phyloP scores from a whole-genome alignment of 2,329 filamentous ascomycete genomes.

The Huntiella bhutanensis region DNA sequence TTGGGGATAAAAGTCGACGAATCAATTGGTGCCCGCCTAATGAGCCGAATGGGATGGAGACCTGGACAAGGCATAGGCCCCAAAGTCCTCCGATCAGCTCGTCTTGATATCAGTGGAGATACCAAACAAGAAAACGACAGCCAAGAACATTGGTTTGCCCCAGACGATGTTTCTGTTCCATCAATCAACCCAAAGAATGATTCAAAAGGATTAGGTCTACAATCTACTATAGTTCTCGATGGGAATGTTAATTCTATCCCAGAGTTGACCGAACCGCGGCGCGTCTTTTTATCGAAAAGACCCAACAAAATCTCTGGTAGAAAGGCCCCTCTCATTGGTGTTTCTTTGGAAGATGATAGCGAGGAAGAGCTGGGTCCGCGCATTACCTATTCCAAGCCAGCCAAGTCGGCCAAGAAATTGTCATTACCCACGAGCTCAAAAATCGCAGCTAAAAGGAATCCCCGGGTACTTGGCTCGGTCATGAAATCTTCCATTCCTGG shows the following conservation, averaged over 20 bases:
- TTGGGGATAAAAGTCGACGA: conserved; percentile 35
- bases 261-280: no score
- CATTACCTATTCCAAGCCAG: conserved; percentile 11
- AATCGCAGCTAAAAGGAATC: conserved; percentile 1
- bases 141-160: conserved; percentile 54
- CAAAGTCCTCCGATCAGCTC: conserved; percentile 57
- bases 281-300: no score
- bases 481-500: background rate
- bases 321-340: conserved; percentile 17
- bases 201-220: conserved; percentile 46
- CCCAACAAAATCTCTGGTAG: no score
- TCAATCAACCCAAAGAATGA: conserved; percentile 42
- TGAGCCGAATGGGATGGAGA: conserved; percentile 90
- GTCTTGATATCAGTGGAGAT: conserved; percentile 28
- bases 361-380: conserved; percentile 22
- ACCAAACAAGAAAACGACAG: background rate
- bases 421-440: background rate
- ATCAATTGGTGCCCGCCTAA: conserved; percentile 67
- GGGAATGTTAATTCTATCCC: no score
- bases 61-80: conserved; percentile 85
- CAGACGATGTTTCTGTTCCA: conserved; percentile 57
- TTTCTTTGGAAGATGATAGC: conserved; percentile 25
- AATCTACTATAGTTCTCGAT: background rate
- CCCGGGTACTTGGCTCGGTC: background rate
- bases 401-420: conserved; percentile 18